These are phyloP conservation scores for Nicotiana tomentosiformis DNA, from an alignment of 257 asterid genomes.

Conservation along the genomic window DNA sequence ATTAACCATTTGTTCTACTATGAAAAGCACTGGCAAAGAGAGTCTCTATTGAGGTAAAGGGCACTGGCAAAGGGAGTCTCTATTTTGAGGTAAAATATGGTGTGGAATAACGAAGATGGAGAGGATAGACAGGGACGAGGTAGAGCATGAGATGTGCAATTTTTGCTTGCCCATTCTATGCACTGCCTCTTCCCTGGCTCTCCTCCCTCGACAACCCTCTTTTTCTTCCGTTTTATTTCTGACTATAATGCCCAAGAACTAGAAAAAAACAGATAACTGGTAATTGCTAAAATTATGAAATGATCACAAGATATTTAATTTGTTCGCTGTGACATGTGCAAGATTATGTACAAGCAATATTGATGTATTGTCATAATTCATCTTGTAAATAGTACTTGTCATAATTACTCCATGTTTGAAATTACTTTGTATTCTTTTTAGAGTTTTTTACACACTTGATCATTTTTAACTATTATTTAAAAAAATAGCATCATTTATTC, in stretches of 20 bases:
- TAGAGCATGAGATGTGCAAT: slow-evolving; percentile 53
- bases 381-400: neutral
- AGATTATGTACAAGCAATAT: neutral
- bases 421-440: neutral
- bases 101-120: neutral
- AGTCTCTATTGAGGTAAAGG: neutral
- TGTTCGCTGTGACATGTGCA: neutral
- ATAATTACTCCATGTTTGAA: neutral
- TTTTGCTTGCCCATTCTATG: slow-evolving; percentile 46
- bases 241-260: neutral
- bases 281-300: neutral
- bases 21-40: neutral
- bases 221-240: neutral
- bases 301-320: neutral
- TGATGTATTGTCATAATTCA: neutral
- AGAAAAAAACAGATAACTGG: neutral
- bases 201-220: slow-evolving; percentile 16
- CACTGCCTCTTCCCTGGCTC: slow-evolving; percentile 99
- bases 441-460: no score
- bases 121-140: slow-evolving; percentile 67
- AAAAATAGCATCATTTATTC: no score
- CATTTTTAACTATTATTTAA: no score
- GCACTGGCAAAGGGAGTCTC: neutral
- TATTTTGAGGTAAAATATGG: neutral
- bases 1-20: neutral